Base-by-base conservation (phyloP, 768 basidiomycete species). In the Tulasnella sp. region DNA sequence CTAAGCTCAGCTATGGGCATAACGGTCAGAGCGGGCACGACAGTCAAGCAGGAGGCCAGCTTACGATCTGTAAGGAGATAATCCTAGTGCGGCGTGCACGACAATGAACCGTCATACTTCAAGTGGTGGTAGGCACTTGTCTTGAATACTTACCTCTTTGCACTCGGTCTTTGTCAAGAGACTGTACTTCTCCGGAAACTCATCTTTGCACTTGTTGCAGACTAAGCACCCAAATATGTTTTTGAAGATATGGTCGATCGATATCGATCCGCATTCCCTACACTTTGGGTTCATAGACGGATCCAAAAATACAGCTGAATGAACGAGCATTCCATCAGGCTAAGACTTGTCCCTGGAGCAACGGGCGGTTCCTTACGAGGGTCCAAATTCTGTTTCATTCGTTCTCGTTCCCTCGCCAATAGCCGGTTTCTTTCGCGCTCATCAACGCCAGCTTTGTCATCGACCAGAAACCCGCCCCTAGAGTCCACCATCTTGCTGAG, bases 111-210 rank as follows among this genome's bases (percentile, higher is more conserved):
- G 73, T 27, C 73, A 46, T 52, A 0, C 52, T 52, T 52, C n/a
- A 52, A n/a, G 24, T 24, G 52, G 24, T 24, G 52, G 52, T 24
- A 21, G 24, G n/a, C 31, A 46, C 40, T 76, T 24, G 34, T 39
- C 38, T 24, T 10, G 6, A 52, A n/a, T 12, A 31, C 52, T 24
- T 81, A 93, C 95, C 88, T 95, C 93, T 86, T 97, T 98, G 85
- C 97, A 99, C 86, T 99, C 98, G 0, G 98, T 98, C 87, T 99
- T 99, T 8, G 98, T 99, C 79, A 99, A 85, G 9, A 99, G 87
- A 84, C 95, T 94, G 84, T 98, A 99, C 85, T 92, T 94, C 83
- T 98, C 97, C 9, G 96, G 94, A 78, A 91, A 89, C 80, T 92
- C 91, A 83, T 96, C 92, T 87, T 97, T 96, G 85, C 97, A 98